phyloP scores from a whole-genome alignment of 768 basidiomycete genomes.

The Termitomyces sp. region DNA sequence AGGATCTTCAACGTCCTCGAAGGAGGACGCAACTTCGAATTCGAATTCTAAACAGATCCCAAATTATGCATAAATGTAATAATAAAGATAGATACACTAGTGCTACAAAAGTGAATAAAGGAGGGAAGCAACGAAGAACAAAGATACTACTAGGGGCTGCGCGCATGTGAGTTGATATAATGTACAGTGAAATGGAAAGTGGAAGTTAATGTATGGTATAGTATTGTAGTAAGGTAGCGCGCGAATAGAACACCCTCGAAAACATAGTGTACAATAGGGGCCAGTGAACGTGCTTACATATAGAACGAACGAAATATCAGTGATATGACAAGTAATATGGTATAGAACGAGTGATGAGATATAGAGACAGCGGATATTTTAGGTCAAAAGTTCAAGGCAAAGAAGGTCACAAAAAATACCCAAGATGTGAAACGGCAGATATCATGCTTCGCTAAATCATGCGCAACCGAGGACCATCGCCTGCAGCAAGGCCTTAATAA shows the following conservation, averaged over 20 bases:
- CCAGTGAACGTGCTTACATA: slow-evolving; percentile 8
- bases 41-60: background rate
- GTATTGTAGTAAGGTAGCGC: slow-evolving; percentile 4
- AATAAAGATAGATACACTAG: slow-evolving; percentile 8
- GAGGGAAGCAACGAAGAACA: background rate
- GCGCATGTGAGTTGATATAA: slow-evolving; percentile 6
- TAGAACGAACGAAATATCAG: slow-evolving; percentile 12
- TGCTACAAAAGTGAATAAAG: slow-evolving; percentile 1
- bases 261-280: slow-evolving; percentile 11
- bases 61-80: background rate
- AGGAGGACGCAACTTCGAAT: background rate
- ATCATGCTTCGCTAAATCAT: background rate
- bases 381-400: slow-evolving; percentile 2
- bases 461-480: background rate
- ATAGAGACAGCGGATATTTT: slow-evolving; percentile 6
- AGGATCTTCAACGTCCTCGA: background rate
- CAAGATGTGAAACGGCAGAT: slow-evolving; percentile 5
- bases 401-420: background rate
- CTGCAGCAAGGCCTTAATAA: slow-evolving; percentile 9
- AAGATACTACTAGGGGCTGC: slow-evolving; percentile 3
- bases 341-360: slow-evolving; percentile 12
- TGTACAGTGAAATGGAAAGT: slow-evolving; percentile 9
- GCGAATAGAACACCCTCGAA: background rate
- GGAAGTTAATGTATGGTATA: slow-evolving; percentile 8
- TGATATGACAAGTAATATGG: slow-evolving; percentile 13